phyloP scores from a whole-genome alignment of 176 grass and related monocot species.

The Chrysopogon serrulatus region DNA sequence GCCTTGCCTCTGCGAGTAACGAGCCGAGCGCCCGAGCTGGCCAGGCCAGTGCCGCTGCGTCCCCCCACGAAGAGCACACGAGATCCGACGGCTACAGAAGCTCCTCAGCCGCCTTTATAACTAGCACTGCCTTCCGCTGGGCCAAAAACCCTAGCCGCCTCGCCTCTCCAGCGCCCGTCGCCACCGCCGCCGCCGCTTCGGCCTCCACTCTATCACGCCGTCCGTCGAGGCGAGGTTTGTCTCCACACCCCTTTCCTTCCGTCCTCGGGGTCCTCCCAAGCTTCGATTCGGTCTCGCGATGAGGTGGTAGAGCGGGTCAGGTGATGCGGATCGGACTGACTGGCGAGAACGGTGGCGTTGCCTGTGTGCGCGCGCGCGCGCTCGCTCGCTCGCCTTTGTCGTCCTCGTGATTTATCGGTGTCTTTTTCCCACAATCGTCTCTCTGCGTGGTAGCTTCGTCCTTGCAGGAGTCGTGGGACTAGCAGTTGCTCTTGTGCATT shows the following conservation, averaged over 20 bases:
- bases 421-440: too few relatives aligned
- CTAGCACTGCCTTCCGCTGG: neutral
- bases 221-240: neutral
- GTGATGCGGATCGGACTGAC: too few relatives aligned
- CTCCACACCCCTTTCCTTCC: neutral
- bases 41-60: too few relatives aligned
- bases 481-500: neutral
- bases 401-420: too few relatives aligned
- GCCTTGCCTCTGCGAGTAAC: too few relatives aligned
- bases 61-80: neutral
- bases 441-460: neutral
- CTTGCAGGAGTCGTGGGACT: neutral
- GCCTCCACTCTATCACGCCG: neutral
- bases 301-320: neutral
- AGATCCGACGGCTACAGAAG: neutral
- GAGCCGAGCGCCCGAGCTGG: too few relatives aligned
- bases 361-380: too few relatives aligned
- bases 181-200: neutral
- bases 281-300: neutral
- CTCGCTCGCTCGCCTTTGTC: too few relatives aligned
- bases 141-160: slow-evolving; percentile 5
- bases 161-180: neutral
- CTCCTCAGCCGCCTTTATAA: neutral
- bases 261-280: neutral
- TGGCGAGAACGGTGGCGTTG: too few relatives aligned